These are phyloP conservation scores for Monilinia polystroma DNA, from an alignment of 2,329 filamentous ascomycete genomes.

Conservation along the genomic window DNA sequence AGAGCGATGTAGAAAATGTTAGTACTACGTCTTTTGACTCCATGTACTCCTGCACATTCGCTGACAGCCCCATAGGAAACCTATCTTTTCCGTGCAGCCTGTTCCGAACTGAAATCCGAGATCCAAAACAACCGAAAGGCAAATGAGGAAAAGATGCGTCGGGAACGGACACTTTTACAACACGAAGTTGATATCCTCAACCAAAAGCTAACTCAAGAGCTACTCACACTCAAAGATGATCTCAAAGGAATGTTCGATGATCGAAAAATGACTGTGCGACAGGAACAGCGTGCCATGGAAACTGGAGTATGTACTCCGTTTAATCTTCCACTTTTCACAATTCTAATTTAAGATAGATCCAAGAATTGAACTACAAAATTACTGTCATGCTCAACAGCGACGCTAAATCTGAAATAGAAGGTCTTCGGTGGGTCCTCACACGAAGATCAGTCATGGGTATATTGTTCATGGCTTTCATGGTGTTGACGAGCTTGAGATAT, in stretches of 20 bases:
- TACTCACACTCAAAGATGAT: slow-evolving; percentile 78
- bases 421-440: slow-evolving; percentile 80
- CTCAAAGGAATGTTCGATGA: slow-evolving; percentile 97
- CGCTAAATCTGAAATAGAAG: slow-evolving; percentile 87
- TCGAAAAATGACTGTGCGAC: slow-evolving; percentile 84
- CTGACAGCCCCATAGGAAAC: slow-evolving; percentile 55
- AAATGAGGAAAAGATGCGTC: slow-evolving; percentile 77
- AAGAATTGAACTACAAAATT: slow-evolving; percentile 96
- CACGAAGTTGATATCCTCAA: slow-evolving; percentile 92
- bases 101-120: slow-evolving; percentile 86
- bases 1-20: slow-evolving; percentile 86
- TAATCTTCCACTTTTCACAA: not conserved
- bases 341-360: slow-evolving; percentile 56
- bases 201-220: slow-evolving; percentile 82
- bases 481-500: slow-evolving; percentile 59
- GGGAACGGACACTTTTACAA: slow-evolving; percentile 81
- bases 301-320: slow-evolving; percentile 60
- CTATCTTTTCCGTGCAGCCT: slow-evolving; percentile 92
- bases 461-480: slow-evolving; percentile 63
- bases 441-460: slow-evolving; percentile 63
- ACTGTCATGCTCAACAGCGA: slow-evolving; percentile 87
- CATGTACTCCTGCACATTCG: not conserved
- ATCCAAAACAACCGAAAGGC: slow-evolving; percentile 74
- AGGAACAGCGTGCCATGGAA: slow-evolving; percentile 83
- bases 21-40: slow-evolving; percentile 1